phyloP scores from a whole-genome alignment of 768 basidiomycete species.

The Agaricus blazei region DNA sequence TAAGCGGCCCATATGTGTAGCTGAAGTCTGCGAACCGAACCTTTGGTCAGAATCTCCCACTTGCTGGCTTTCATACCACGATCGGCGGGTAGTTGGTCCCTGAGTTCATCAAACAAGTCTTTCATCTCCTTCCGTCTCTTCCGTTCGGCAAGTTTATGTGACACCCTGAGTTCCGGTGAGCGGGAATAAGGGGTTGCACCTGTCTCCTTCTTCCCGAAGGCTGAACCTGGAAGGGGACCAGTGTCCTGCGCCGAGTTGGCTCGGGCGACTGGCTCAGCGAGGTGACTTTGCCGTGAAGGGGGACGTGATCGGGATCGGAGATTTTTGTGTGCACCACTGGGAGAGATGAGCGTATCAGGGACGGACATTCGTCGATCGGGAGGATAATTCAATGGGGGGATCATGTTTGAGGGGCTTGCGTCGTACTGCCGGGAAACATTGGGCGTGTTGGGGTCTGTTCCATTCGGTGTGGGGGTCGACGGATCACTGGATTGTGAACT shows the following conservation, averaged over 20 bases:
- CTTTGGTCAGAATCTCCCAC: slow-evolving; percentile 98
- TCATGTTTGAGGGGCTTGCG: slow-evolving; percentile 41
- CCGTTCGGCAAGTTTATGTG: slow-evolving; percentile 95
- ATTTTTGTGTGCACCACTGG: slow-evolving; percentile 36
- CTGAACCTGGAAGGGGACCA: slow-evolving; percentile 28
- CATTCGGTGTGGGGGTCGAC: slow-evolving; percentile 37
- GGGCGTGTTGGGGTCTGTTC: slow-evolving; percentile 35
- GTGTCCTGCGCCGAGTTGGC: slow-evolving; percentile 41
- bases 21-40: slow-evolving; percentile 34
- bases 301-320: slow-evolving; percentile 68
- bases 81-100: slow-evolving; percentile 89
- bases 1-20: background rate
- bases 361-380: slow-evolving; percentile 77
- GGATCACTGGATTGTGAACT: slow-evolving; percentile 30
- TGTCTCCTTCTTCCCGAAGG: slow-evolving; percentile 42
- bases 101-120: slow-evolving; percentile 93
- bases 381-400: slow-evolving; percentile 53
- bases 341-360: slow-evolving; percentile 48
- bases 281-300: slow-evolving; percentile 50
- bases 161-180: slow-evolving; percentile 89
- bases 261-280: slow-evolving; percentile 35
- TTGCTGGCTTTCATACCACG: slow-evolving; percentile 96
- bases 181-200: slow-evolving; percentile 85
- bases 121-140: slow-evolving; percentile 99
- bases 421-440: slow-evolving; percentile 40